Evolutionary conservation across 768 basidiomycete species (phyloP).

Genomic region (Symmetrospora coprosmae): DNA sequence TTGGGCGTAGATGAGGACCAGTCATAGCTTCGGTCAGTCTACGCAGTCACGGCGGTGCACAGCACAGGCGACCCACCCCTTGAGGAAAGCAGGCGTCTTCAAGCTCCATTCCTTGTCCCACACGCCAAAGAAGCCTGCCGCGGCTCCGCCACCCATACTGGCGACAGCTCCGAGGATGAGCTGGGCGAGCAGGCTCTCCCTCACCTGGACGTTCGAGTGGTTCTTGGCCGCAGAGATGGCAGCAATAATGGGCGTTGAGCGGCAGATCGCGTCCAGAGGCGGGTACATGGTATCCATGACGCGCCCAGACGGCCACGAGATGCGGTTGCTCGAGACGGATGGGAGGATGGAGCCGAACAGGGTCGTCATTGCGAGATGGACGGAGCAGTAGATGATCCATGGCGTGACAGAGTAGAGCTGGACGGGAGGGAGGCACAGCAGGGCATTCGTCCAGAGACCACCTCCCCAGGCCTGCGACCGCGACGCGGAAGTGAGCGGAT

Average conservation of each 20-base stretch:
- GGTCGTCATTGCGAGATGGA: conserved; percentile 5
- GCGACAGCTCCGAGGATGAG: conserved; percentile 21
- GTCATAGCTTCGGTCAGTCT: too few relatives aligned
- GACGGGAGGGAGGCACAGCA: conserved; percentile 19
- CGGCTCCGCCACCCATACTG: conserved; percentile 16
- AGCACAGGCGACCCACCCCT: conserved; percentile 13
- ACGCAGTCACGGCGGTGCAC: too few relatives aligned
- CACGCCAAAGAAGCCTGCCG: conserved; percentile 19
- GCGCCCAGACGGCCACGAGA: not conserved
- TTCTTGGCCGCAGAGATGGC: not conserved
- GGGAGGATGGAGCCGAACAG: conserved; percentile 12
- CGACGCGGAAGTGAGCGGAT: too few relatives aligned
- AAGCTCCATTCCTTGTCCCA: conserved; percentile 22
- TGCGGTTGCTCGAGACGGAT: too few relatives aligned
- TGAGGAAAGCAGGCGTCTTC: conserved; percentile 22
- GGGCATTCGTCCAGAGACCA: conserved; percentile 16
- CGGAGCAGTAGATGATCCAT: conserved; percentile 21
- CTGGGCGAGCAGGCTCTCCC: conserved; percentile 11
- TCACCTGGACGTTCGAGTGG: conserved; percentile 11
- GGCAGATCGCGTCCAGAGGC: conserved; percentile 22
- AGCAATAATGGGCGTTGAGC: conserved; percentile 8
- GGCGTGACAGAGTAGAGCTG: conserved; percentile 19
- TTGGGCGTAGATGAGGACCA: too few relatives aligned
- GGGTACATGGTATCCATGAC: conserved; percentile 15
- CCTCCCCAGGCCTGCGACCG: conserved; percentile 22